Evolutionary conservation across 306 rosid genomes (phyloP).

Genomic region (Fragaria ananassa): DNA sequence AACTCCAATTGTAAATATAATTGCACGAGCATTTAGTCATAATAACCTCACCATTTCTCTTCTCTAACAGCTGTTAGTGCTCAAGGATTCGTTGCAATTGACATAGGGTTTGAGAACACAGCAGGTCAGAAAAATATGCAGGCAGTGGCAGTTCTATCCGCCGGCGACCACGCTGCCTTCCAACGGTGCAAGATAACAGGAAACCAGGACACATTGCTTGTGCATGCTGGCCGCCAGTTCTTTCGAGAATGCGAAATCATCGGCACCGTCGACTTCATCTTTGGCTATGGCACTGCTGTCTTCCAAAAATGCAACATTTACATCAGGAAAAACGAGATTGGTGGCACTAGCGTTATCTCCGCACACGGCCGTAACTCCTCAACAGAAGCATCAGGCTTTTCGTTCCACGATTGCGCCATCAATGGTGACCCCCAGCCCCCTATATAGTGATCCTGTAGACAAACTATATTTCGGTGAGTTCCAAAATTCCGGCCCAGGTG

Average conservation of each 20-base stretch:
- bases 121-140: not conserved
- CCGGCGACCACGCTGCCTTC: not conserved
- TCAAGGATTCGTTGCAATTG: constrained; percentile 12
- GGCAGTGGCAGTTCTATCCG: constrained; percentile 6
- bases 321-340: not conserved
- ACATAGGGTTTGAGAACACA: constrained; percentile 6
- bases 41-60: no score
- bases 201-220: constrained; percentile 12
- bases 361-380: not conserved
- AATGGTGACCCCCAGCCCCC: not conserved
- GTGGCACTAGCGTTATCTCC: not conserved
- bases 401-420: constrained; percentile 11
- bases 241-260: constrained; percentile 6
- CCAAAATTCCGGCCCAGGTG: not conserved
- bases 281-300: constrained; percentile 6
- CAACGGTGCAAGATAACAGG: constrained; percentile 11
- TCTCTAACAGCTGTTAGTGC: not conserved
- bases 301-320: not conserved
- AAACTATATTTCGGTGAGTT: constrained; percentile 13
- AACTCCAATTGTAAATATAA: no score
- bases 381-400: constrained; percentile 1
- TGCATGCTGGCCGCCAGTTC: constrained; percentile 2
- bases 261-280: constrained; percentile 22
- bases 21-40: no score
- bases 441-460: no score